phyloP scores from a whole-genome alignment of 257 asterid species.

The Perilla frutescens region DNA sequence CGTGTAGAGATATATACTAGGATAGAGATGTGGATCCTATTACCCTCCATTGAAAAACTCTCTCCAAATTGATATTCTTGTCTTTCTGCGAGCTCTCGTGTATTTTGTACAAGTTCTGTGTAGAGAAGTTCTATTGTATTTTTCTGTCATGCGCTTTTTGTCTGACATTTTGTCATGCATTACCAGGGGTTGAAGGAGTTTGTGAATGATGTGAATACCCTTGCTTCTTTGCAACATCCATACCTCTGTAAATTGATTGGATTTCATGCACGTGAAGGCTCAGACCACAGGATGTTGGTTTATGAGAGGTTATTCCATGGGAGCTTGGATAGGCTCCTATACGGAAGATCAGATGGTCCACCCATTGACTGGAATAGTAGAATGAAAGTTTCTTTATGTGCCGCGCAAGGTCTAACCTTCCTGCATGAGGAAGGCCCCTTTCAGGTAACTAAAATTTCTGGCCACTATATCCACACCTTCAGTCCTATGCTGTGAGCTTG shows the following conservation, averaged over 20 bases:
- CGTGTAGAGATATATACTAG: background rate
- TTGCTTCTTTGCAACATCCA: constrained; percentile 83
- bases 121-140: background rate
- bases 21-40: background rate
- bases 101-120: background rate
- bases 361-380: constrained; percentile 96
- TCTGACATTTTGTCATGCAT: constrained; percentile 25
- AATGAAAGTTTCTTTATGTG: constrained; percentile 86
- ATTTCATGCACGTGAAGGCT: constrained; percentile 86
- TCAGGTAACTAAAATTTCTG: constrained; percentile 61
- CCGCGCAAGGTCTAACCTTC: constrained; percentile 95
- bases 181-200: constrained; percentile 87
- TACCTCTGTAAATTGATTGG: constrained; percentile 83
- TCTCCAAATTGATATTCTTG: background rate
- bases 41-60: background rate
- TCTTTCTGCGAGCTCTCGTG: background rate
- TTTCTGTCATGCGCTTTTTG: background rate
- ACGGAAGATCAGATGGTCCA: constrained; percentile 92
- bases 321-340: constrained; percentile 82
- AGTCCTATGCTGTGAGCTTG: constrained; percentile 17
- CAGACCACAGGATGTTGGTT: constrained; percentile 82
- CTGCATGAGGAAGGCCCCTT: constrained; percentile 98
- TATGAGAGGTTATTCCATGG: constrained; percentile 89
- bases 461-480: constrained; percentile 14
- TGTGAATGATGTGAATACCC: constrained; percentile 72